Evolutionary conservation across 768 basidiomycete species (phyloP), one percentile per base, ranked within the genome.

Genomic region (Russula abietina): DNA sequence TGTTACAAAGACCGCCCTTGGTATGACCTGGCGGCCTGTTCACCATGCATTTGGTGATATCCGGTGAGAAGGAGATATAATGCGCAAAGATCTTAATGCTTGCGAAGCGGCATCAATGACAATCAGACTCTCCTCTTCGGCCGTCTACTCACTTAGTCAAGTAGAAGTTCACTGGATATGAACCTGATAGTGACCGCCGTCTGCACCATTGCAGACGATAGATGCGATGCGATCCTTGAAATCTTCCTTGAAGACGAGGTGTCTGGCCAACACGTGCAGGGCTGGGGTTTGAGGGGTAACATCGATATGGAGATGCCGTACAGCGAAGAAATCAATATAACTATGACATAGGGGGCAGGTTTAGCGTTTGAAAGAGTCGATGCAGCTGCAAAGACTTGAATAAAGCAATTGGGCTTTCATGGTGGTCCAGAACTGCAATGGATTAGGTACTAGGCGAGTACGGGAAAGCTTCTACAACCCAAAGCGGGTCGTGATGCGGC

Each of bases 41-140:
- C 61, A 14, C 66, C 67, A 53, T 66, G 60, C 67, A 67, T 67
- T 56, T 65, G 55, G 17, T 68, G 65, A 51, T 68, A 68, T 52
- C 60, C 61, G 32, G 59, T 50, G 39, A 68, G 57, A 28, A 68
- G 61, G 30, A 68, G 49, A 58, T 68, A 68, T 36, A 66, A 59
- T 9, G 65, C 67, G 3, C 67, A 59, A 24, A 68, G 61, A 46
- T 68, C 67, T 65, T 65, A 68, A 36, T 68, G 67, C 67, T 66
- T 41, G 9, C 9, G 2, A 59, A n/a, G 16, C n/a, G 32, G 32
- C 16, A 45, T 56, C 28, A 28, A 41, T 16, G 17, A 32, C 24
- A 16, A 59, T 48, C 14, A 54, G 17, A n/a, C 60, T 61, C 53
- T 66, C 67, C 10, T 66, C 61, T 33, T 68, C 61, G 41, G 57